phyloP scores from a whole-genome alignment of 2,329 filamentous ascomycete genomes.

The Hirsutella thompsonii region DNA sequence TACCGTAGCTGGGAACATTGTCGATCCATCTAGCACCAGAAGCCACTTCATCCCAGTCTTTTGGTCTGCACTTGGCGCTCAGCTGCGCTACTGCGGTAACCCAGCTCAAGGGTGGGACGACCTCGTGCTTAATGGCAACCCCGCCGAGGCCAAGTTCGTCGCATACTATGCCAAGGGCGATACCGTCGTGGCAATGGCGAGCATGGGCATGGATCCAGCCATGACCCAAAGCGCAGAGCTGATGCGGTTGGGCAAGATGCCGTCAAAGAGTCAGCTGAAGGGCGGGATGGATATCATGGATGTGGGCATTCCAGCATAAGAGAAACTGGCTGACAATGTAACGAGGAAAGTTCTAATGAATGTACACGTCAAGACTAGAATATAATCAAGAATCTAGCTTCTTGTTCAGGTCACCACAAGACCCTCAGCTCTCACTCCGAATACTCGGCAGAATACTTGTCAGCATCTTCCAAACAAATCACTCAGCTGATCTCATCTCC shows the following conservation, averaged over 20 bases:
- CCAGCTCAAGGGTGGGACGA: conserved; percentile 74
- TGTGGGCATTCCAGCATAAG: conserved; percentile 12
- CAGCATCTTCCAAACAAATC: no score
- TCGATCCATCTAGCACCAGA: conserved; percentile 43
- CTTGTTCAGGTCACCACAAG: no score
- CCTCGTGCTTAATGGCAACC: conserved; percentile 64
- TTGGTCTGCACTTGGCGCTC: conserved; percentile 85
- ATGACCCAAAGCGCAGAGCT: conserved; percentile 75
- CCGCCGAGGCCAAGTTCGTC: conserved; percentile 67
- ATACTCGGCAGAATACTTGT: no score
- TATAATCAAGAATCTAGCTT: no score
- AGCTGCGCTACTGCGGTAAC: conserved; percentile 89
- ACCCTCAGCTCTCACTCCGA: no score
- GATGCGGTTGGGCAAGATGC: conserved; percentile 76
- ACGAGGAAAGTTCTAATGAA: no score
- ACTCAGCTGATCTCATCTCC: no score
- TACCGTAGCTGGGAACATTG: conserved; percentile 64
- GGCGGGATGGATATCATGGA: conserved; percentile 42
- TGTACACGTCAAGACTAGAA: no score
- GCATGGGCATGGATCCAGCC: conserved; percentile 79
- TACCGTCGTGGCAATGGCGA: conserved; percentile 77
- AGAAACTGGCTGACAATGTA: no score
- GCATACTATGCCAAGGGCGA: conserved; percentile 85
- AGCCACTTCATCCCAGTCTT: conserved; percentile 85
- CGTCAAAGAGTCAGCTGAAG: conserved; percentile 62